Conservation (phyloP, 768 basidiomycete species). For the Termitomyces sp. region DNA sequence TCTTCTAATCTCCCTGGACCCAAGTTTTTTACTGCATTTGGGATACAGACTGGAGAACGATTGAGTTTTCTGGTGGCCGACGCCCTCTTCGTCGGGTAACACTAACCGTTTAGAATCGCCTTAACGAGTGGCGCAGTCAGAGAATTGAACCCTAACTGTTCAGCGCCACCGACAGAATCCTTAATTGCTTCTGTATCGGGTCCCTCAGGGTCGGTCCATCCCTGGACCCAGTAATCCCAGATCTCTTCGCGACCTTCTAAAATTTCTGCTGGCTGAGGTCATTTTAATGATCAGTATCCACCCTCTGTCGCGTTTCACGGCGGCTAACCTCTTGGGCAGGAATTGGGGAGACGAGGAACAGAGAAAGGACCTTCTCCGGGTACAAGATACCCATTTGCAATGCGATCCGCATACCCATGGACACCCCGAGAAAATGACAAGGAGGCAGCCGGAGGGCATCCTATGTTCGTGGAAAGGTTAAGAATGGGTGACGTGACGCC, state of each 20-base stretch:
- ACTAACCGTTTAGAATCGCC: conserved; percentile 17
- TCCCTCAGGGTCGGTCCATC: neutral
- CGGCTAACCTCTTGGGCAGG: conserved; percentile 30
- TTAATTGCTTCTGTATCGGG: conserved; percentile 1
- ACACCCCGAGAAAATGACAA: conserved; percentile 35
- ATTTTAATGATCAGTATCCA: neutral
- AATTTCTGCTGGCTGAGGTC: conserved; percentile 25
- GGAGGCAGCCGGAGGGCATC: conserved; percentile 31
- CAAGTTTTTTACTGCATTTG: conserved; percentile 22
- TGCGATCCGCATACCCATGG: conserved; percentile 31
- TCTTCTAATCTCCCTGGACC: conserved; percentile 22
- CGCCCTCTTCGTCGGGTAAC: neutral
- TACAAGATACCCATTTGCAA: conserved; percentile 28
- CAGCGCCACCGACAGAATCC: conserved; percentile 1
- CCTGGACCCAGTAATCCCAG: conserved; percentile 8
- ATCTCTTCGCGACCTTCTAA: conserved; percentile 32
- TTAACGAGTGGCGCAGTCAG: conserved; percentile 16
- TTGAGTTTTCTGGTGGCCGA: conserved; percentile 16
- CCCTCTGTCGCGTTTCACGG: neutral
- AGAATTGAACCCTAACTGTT: conserved; percentile 30
- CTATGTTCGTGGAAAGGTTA: conserved; percentile 17
- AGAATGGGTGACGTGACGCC: too few species aligned
- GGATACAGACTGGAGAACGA: conserved; percentile 13
- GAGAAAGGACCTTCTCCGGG: conserved; percentile 29
- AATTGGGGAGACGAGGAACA: conserved; percentile 33